These are phyloP conservation scores for Pseudogymnoascus sp. DNA, from an alignment of 2,329 filamentous ascomycete species.

Conservation along the genomic window DNA sequence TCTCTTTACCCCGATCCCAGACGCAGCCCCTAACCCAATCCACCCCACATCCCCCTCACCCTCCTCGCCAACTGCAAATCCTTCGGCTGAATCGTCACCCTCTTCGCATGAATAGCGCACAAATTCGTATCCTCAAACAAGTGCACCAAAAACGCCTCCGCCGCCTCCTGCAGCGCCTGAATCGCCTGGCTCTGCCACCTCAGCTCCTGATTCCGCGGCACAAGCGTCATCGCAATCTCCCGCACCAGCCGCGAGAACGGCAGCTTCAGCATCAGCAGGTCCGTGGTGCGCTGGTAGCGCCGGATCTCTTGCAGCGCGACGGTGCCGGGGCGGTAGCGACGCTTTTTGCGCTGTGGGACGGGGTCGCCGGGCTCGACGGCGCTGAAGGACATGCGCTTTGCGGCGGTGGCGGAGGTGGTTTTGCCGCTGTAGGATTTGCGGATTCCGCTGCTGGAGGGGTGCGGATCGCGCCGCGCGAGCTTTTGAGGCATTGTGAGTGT, in stretches of 20 bases:
- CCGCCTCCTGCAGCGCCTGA: slow-evolving; percentile 83
- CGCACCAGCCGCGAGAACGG: slow-evolving; percentile 73
- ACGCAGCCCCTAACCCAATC: slow-evolving; percentile 49
- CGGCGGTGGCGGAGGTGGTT: background rate
- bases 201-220: slow-evolving; percentile 58
- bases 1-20: background rate
- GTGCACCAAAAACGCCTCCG: slow-evolving; percentile 93
- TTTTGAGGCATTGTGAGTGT: background rate
- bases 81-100: slow-evolving; percentile 96
- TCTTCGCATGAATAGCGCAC: slow-evolving; percentile 92
- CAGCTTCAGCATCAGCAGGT: slow-evolving; percentile 73
- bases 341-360: slow-evolving; percentile 51
- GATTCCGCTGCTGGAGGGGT: background rate
- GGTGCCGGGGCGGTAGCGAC: slow-evolving; percentile 69
- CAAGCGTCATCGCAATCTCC: slow-evolving; percentile 62
- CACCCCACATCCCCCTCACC: slow-evolving; percentile 71
- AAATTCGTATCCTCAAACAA: slow-evolving; percentile 96
- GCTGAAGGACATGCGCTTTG: background rate
- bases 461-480: background rate
- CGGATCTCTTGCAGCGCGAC: slow-evolving; percentile 86
- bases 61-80: slow-evolving; percentile 87
- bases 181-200: slow-evolving; percentile 97
- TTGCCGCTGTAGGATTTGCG: background rate
- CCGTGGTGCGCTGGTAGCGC: slow-evolving; percentile 80
- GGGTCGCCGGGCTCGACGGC: slow-evolving; percentile 53